Conservation (phyloP, 768 basidiomycete genomes). For the Tulasnella sp. region DNA sequence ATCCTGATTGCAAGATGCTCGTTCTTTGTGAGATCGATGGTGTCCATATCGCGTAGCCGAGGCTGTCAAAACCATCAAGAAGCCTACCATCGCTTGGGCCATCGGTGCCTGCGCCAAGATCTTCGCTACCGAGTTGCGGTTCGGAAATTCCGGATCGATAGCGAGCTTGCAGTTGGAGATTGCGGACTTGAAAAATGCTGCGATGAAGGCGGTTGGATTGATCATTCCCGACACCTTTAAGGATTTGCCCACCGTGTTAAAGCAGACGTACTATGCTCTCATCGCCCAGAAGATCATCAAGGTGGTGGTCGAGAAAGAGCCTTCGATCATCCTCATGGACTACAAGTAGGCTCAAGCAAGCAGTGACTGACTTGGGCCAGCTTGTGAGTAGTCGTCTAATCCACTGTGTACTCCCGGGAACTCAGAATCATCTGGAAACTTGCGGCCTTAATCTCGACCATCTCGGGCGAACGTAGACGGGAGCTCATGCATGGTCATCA, state of each 20-base stretch:
- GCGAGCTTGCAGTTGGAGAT: constrained; percentile 97
- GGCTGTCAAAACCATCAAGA: constrained; percentile 92
- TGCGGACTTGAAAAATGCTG: constrained; percentile 93
- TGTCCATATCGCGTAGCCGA: constrained; percentile 98
- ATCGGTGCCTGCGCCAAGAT: constrained; percentile 99
- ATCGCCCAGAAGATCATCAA: constrained; percentile 56
- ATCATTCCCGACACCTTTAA: constrained; percentile 97
- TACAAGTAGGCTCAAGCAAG: constrained; percentile 92
- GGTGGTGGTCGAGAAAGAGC: constrained; percentile 68
- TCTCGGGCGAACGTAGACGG: constrained; percentile 98
- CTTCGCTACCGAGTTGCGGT: constrained; percentile 99
- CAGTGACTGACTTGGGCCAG: neutral
- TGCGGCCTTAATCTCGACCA: constrained; percentile 97
- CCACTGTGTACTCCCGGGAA: constrained; percentile 33
- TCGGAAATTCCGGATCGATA: constrained; percentile 97
- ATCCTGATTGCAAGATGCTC: constrained; percentile 98
- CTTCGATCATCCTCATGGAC: constrained; percentile 98
- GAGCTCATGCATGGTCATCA: constrained; percentile 96
- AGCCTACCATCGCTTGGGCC: constrained; percentile 99
- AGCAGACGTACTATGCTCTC: constrained; percentile 74
- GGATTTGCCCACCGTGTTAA: constrained; percentile 77
- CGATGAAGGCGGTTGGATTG: constrained; percentile 91
- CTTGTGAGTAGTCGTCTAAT: neutral
- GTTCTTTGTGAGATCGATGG: constrained; percentile 98
- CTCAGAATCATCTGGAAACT: constrained; percentile 97